Base-by-base conservation (phyloP, 2,329 filamentous ascomycete genomes). In the Xylaria sp. region DNA sequence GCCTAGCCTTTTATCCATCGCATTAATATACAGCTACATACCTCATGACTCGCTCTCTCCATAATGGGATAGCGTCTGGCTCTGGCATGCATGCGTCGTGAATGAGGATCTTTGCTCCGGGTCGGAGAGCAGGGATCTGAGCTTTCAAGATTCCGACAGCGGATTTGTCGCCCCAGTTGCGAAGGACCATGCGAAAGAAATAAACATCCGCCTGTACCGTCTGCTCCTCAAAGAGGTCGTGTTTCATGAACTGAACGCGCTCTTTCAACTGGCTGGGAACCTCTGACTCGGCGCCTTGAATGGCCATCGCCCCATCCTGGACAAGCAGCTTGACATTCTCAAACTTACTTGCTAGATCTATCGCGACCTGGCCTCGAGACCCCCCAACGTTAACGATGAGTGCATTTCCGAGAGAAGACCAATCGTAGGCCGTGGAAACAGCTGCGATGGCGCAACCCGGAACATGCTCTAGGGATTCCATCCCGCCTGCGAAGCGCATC, bases 131-230 rank as follows among this genome's bases (percentile, higher is more conserved):
- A 1, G 74, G 74, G 48, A 76, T 70, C 45, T 71, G 72, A 4
- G 73, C 73, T 65, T 73, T 68, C 61, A 76, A 61, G 53, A 74
- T 74, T 2, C 59, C 21, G 67, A 75, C 50, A 50, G 69, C 71
- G 50, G 73, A 65, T 61, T 73, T 72, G 34, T 77, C 72, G 34
- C 24, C 48, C 73, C 74, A 75, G 48, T 27, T 63, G 27, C 65
- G 75, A 27, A 77, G 24, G 55, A 72, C 39, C 67, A 72, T 68
- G 53, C 73, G 74, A 48, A 75, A 71, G 61, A 73, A 70, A 60
- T 73, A 75, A 12, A 74, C 71, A 30, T 76, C 73, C 9, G 69
- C 73, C 30, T 70, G 54, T 21, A 75, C 69, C 4, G 69, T 67
- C 59, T 77, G 74, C 2, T 55, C 3, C 1, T 54, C 66, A 42